These are phyloP conservation scores for Gillenia trifoliata DNA, from an alignment of 306 rosid species.

Conservation along the genomic window DNA sequence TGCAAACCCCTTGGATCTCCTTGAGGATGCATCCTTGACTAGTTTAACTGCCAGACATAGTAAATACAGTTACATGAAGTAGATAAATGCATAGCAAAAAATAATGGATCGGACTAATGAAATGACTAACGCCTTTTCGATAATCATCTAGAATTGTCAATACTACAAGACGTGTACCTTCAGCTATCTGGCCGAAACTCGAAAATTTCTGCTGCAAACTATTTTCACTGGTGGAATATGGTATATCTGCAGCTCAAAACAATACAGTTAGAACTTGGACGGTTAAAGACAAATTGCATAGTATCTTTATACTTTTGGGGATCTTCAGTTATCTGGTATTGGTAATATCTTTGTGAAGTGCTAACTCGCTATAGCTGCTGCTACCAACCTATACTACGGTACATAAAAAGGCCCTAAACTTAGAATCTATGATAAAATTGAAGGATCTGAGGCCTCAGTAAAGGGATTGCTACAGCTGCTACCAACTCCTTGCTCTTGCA, in stretches of 20 bases:
- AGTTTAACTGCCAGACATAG: conserved; percentile 45
- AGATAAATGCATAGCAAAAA: background rate
- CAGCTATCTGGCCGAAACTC: conserved; percentile 75
- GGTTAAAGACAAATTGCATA: background rate
- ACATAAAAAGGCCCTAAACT: no score
- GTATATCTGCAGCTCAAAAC: conserved; percentile 60
- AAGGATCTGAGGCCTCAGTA: background rate
- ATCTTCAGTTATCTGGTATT: background rate
- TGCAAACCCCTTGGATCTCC: conserved; percentile 73
- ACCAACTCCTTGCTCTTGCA: background rate
- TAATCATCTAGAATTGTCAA: background rate
- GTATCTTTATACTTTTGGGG: background rate
- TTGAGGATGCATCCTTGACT: conserved; percentile 46
- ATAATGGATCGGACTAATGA: background rate
- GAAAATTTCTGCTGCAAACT: conserved; percentile 66
- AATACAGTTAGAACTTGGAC: conserved; percentile 9
- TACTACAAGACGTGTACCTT: conserved; percentile 43
- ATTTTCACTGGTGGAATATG: conserved; percentile 60
- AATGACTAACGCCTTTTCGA: background rate
- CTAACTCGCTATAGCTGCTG: background rate
- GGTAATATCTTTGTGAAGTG: no score
- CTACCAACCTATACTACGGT: no score
- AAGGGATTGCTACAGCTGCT: background rate
- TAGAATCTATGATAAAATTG: no score
- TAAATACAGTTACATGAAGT: conserved; percentile 5